phyloP scores from a whole-genome alignment of 1,139 yeast genomes.

The Geotrichum cucujoidarum region DNA sequence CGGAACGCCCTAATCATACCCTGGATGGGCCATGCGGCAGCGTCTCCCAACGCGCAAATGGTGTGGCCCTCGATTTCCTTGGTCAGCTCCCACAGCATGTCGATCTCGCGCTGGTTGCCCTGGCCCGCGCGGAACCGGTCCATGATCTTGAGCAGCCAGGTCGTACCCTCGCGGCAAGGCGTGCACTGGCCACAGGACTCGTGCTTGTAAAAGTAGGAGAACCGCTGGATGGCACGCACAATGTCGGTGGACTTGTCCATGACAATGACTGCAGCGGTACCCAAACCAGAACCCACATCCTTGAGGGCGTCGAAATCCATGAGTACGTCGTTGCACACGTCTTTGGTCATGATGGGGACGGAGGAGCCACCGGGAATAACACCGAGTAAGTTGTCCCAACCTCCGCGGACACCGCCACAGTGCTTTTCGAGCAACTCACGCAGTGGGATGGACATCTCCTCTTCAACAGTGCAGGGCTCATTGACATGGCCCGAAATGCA shows the following conservation, averaged over 20 bases:
- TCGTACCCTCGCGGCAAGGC: constrained; percentile 92
- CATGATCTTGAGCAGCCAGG: constrained; percentile 80
- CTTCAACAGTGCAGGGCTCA: constrained; percentile 88
- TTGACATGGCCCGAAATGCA: constrained; percentile 88
- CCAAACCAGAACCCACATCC: constrained; percentile 81
- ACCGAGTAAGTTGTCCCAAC: constrained; percentile 85
- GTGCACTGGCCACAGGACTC: constrained; percentile 94
- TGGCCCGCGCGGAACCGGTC: constrained; percentile 73
- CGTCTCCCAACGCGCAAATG: constrained; percentile 87
- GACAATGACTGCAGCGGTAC: constrained; percentile 89
- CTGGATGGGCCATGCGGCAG: constrained; percentile 91
- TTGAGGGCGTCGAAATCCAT: constrained; percentile 85
- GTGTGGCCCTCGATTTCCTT: constrained; percentile 88
- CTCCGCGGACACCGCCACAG: constrained; percentile 86
- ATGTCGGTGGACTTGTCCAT: constrained; percentile 82
- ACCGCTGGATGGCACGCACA: constrained; percentile 78
- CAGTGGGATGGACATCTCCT: constrained; percentile 85
- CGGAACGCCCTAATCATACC: constrained; percentile 79
- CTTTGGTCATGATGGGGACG: constrained; percentile 71
- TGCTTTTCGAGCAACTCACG: constrained; percentile 76
- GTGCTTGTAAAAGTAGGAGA: constrained; percentile 77
- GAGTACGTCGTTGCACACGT: constrained; percentile 58
- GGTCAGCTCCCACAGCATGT: constrained; percentile 73
- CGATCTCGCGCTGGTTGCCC: constrained; percentile 74
- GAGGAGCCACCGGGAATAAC: constrained; percentile 88